phyloP scores from a whole-genome alignment of 257 asterid genomes.

The Solanum virginianum region DNA sequence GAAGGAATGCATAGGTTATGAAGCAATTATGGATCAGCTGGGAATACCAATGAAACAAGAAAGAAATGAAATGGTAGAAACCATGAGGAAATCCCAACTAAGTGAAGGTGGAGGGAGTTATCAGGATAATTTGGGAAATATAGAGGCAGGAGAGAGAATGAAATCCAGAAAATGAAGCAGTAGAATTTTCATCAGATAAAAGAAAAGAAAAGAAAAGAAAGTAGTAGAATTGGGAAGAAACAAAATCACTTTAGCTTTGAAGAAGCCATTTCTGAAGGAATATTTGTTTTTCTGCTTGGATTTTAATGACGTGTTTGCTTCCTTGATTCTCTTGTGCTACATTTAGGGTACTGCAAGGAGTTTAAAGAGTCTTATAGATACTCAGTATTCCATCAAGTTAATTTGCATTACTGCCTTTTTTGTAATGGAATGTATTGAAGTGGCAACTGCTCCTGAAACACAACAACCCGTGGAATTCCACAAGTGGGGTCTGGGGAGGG shows the following conservation, averaged over 20 bases:
- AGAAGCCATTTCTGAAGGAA: conserved; percentile 26
- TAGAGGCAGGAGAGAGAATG: conserved; percentile 56
- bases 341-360: neutral
- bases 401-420: neutral
- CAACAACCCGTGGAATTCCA: too few species aligned
- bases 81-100: conserved; percentile 44
- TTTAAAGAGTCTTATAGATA: neutral
- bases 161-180: conserved; percentile 53
- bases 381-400: neutral
- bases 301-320: neutral
- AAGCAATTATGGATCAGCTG: conserved; percentile 49
- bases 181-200: neutral
- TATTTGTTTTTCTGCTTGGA: neutral
- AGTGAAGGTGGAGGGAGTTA: conserved; percentile 59
- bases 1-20: conserved; percentile 43
- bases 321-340: neutral
- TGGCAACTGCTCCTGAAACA: neutral
- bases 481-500: too few species aligned
- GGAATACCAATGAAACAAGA: conserved; percentile 47
- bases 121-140: conserved; percentile 45
- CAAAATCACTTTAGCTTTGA: conserved; percentile 35
- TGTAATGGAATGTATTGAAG: neutral
- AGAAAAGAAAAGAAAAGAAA: conserved; percentile 21
- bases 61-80: conserved; percentile 38
- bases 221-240: conserved; percentile 39